Evolutionary conservation across 2,329 filamentous ascomycete genomes (phyloP), one percentile per base, ranked within the genome.

Genomic region (Penicillium freii): DNA sequence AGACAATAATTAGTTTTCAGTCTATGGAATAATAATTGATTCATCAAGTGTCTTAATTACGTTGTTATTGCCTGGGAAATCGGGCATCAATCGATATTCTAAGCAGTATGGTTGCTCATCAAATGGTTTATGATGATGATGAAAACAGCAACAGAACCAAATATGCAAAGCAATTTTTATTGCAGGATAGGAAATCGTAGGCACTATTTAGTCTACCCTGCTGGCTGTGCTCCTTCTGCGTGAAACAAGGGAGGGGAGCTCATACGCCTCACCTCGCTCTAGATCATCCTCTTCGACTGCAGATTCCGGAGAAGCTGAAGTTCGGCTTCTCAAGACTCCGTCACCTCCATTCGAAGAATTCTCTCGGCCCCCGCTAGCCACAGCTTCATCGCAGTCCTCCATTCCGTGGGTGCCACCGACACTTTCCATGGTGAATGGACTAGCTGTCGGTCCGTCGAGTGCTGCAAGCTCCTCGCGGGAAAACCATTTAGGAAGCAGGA

Each of bases 401-500:
- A 75, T 73, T 0, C 82, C 84, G 69, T 85, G 85, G 17, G 79
- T 77, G 0, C 87, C 88, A 13, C 88, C 87, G 6, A 88, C 87
- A 57, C 86, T 87, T 73, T 91, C 87, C 87, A 91, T 90, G 0
- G 85, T 90, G 58, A 90, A 90, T 9, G 84, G 80, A 55, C 86
- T 89, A 0, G 90, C 89, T 0, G 90, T 91, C 0, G 89, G 87
- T n/a, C 78, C 87, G 69, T 93, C 90, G 23, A 92, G 75, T 8
- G 81, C 70, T 0, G 75, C 75, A 25, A 92, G 76, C 72, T 91
- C 89, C 45, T 84, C 80, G 0, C 74, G 68, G 0, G 77, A 79
- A 63, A 91, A 87, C 70, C 83, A 80, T 34, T 76, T 75, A 0
- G 88, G 88, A 63, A 92, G 77, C 6, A 91, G 59, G 58, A 84